Evolutionary conservation across 208 protist species (phyloP).

Genomic region (Trypanosoma vivax): DNA sequence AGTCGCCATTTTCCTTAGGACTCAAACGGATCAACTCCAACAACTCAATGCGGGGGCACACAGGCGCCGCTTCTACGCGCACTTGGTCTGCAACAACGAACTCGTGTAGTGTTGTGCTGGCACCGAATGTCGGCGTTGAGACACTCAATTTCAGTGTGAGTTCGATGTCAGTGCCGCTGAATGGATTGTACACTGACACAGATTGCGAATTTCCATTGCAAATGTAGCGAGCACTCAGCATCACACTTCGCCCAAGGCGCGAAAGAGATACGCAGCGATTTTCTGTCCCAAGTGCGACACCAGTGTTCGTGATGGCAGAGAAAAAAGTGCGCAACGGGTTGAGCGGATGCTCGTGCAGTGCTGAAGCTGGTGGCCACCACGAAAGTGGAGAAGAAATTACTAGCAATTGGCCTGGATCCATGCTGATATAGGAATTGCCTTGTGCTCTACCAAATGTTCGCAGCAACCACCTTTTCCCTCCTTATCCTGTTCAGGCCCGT

Average conservation of each 20-base stretch:
- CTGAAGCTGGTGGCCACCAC: conserved; percentile 63
- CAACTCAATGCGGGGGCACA: background rate
- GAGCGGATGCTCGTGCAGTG: conserved; percentile 40
- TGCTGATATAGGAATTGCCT: no score
- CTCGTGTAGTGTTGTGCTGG: conserved; percentile 5
- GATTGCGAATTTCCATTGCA: background rate
- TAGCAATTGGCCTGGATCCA: no score
- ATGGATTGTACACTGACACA: conserved; percentile 38
- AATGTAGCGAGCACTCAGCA: conserved; percentile 23
- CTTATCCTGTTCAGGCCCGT: no score
- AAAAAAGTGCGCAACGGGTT: conserved; percentile 31
- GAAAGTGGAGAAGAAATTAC: conserved; percentile 34
- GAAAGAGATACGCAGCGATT: conserved; percentile 34
- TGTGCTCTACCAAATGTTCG: no score
- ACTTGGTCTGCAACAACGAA: conserved; percentile 12
- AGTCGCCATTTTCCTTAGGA: no score
- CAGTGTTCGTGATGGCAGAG: conserved; percentile 28
- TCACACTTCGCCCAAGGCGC: conserved; percentile 42
- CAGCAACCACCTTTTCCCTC: no score
- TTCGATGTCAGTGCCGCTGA: conserved; percentile 15
- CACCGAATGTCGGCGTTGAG: conserved; percentile 2
- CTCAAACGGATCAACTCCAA: no score
- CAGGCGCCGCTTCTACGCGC: conserved; percentile 2
- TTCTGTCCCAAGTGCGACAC: conserved; percentile 12
- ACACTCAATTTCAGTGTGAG: conserved; percentile 6